Percentiles rank a stretch among this genome's conserved stretches.
phyloP scores from a whole-genome alignment of 164 flowering plant species.

The Santalum album region DNA sequence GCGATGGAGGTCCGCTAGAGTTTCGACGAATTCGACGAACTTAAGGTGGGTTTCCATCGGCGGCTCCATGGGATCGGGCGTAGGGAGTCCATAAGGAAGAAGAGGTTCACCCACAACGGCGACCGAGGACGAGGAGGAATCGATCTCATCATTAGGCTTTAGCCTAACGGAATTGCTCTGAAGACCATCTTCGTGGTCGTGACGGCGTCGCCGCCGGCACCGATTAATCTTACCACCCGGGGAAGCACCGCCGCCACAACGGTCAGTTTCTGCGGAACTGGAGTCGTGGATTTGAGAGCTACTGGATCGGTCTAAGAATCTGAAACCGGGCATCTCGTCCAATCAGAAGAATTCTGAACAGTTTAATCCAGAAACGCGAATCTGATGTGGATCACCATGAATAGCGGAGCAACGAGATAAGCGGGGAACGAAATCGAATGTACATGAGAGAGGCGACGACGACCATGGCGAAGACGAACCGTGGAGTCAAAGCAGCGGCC shows the following conservation, averaged over 20 bases:
- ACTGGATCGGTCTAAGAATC: conserved; percentile 46
- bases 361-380: too few species aligned
- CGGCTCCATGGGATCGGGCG: conserved; percentile 47
- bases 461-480: too few species aligned
- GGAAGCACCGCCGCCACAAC: conserved; percentile 5
- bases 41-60: conserved; percentile 54
- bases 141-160: conserved; percentile 13
- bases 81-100: conserved; percentile 43
- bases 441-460: too few species aligned
- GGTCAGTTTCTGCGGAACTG: conserved; percentile 15
- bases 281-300: conserved; percentile 51
- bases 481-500: too few species aligned
- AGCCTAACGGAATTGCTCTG: conserved; percentile 17
- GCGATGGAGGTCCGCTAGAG: conserved; percentile 47
- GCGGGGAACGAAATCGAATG: too few species aligned
- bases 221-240: conserved; percentile 13
- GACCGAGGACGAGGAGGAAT: too few species aligned
- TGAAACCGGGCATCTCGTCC: conserved; percentile 32
- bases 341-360: too few species aligned
- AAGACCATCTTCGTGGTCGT: conserved; percentile 3
- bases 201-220: background rate
- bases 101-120: conserved; percentile 23
- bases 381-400: too few species aligned
- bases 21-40: conserved; percentile 41
- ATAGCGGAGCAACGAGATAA: too few species aligned